A percentile compares a stretch with the other conserved stretches of the same genome.
Conservation (phyloP, 257 asterid species). For the Buddleja alternifolia region DNA sequence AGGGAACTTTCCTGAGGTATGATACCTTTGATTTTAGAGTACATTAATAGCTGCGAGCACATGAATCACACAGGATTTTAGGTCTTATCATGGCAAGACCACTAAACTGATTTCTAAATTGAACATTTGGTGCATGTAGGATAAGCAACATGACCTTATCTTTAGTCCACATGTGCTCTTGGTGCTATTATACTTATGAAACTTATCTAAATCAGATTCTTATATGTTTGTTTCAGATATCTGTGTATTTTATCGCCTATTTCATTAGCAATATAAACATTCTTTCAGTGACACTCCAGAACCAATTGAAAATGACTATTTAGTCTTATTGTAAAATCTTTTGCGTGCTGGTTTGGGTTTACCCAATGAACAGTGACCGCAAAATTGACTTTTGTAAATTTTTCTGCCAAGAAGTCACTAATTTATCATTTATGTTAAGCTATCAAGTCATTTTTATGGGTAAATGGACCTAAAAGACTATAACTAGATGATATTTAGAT, state of each 20-base stretch:
- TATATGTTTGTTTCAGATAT: neutral
- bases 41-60: neutral
- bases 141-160: conserved; percentile 14
- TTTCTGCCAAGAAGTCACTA: neutral
- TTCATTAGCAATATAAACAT: neutral
- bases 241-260: neutral
- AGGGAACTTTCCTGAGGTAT: conserved; percentile 97
- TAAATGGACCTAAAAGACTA: neutral
- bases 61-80: neutral
- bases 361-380: neutral
- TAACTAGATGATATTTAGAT: conserved; percentile 11
- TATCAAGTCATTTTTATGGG: conserved; percentile 12
- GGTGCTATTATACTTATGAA: neutral
- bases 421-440: neutral
- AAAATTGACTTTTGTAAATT: conserved; percentile 1
- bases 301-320: neutral
- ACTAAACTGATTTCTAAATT: conserved; percentile 14
- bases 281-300: neutral
- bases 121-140: conserved; percentile 22
- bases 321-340: neutral
- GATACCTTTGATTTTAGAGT: conserved; percentile 6
- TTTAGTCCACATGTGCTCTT: neutral
- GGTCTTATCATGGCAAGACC: conserved; percentile 22
- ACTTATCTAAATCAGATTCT: neutral
- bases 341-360: conserved; percentile 2